phyloP scores from a whole-genome alignment of 176 grass and related monocot genomes.

The Rhynchospora tenuis region DNA sequence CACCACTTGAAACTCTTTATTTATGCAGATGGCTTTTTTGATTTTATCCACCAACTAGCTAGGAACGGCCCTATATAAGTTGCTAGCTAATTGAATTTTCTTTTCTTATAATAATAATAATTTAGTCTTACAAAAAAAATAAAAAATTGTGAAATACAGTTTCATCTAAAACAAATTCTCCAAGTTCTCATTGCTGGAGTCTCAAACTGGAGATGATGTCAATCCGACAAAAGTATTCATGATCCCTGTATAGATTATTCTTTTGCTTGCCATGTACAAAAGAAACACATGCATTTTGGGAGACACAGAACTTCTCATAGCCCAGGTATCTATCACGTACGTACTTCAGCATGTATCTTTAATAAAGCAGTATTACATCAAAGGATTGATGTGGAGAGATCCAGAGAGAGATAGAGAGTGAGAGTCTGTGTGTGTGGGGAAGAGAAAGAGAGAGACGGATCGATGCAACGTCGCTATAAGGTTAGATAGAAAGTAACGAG shows the following conservation, averaged over 20 bases:
- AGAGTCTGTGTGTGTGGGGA: not conserved
- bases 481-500: slow-evolving; percentile 83
- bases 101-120: not conserved
- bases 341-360: slow-evolving; percentile 20
- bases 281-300: not conserved
- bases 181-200: not conserved
- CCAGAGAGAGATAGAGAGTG: slow-evolving; percentile 16
- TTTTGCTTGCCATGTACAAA: not conserved
- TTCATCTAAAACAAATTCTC: not conserved
- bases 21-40: not conserved
- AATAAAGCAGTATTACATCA: slow-evolving; percentile 30
- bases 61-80: not conserved
- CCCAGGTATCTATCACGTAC: slow-evolving; percentile 5
- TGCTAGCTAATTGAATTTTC: not conserved
- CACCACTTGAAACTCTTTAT: not conserved
- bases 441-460: slow-evolving; percentile 27
- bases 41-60: not conserved
- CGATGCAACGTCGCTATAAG: slow-evolving; percentile 85
- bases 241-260: not conserved
- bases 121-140: not conserved
- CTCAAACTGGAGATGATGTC: not conserved
- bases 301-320: slow-evolving; percentile 19
- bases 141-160: not conserved
- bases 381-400: not conserved
- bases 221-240: not conserved